Percentiles rank a stretch among this genome's conserved stretches.
These are phyloP conservation scores for Arthrobotrys iridis DNA, from an alignment of 2,329 filamentous ascomycete species.

Conservation along the genomic window DNA sequence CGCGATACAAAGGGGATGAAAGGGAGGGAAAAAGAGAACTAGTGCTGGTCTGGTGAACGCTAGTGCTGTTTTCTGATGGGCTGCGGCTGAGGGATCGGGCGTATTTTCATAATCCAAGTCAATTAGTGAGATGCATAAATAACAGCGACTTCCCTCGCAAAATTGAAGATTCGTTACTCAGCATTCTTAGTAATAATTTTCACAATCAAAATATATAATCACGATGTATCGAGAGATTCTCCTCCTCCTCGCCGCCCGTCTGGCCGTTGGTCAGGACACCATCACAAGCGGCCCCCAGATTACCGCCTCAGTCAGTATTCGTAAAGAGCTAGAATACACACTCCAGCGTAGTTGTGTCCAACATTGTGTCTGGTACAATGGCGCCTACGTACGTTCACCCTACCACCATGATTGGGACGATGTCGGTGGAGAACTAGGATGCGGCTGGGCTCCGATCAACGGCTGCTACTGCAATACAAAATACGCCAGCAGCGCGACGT, in stretches of 20 bases:
- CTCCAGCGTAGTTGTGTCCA: slow-evolving; percentile 56
- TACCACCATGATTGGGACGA: slow-evolving; percentile 55
- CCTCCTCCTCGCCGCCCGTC: slow-evolving; percentile 15
- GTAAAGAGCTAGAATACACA: slow-evolving; percentile 11
- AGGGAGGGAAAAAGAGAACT: background rate
- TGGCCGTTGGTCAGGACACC: background rate
- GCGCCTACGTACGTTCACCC: slow-evolving; percentile 53
- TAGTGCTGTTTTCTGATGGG: too few relatives aligned
- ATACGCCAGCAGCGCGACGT: slow-evolving; percentile 56
- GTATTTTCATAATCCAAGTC: too few relatives aligned
- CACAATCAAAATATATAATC: background rate
- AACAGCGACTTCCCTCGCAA: background rate
- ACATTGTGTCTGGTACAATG: slow-evolving; percentile 58
- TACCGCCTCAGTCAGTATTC: background rate
- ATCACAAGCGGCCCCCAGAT: slow-evolving; percentile 3
- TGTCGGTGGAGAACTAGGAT: slow-evolving; percentile 57
- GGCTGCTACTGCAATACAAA: slow-evolving; percentile 58
- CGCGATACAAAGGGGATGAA: slow-evolving; percentile 10
- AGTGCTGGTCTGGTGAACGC: background rate
- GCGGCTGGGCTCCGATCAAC: slow-evolving; percentile 57
- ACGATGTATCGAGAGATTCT: slow-evolving; percentile 11
- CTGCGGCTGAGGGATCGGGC: slow-evolving; percentile 14
- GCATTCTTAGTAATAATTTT: background rate
- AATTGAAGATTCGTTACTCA: background rate
- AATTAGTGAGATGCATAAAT: slow-evolving; percentile 1